phyloP scores from a whole-genome alignment of 495 filamentous ascomycete species.

The Talaromyces thailandensis region DNA sequence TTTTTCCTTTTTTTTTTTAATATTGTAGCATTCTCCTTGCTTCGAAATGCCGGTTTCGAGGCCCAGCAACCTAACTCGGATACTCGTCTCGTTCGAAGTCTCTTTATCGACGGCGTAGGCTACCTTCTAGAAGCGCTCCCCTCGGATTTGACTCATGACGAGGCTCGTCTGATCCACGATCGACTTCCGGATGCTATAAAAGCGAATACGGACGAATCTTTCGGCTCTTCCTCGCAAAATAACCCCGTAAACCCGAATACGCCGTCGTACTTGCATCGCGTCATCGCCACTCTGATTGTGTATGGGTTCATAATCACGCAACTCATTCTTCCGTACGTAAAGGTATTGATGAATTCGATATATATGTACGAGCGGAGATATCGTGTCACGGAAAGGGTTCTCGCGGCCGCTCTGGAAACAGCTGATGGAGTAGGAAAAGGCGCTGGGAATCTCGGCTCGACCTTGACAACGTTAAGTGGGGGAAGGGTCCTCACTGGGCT shows the following conservation, averaged over 20 bases:
- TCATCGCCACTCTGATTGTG: constrained; percentile 46
- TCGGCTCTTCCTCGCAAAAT: neutral
- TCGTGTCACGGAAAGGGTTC: constrained; percentile 45
- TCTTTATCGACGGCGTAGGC: constrained; percentile 57
- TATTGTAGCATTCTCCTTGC: constrained; percentile 26
- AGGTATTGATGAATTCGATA: constrained; percentile 36
- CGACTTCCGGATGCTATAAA: constrained; percentile 23
- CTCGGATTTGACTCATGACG: constrained; percentile 37
- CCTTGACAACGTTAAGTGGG: constrained; percentile 44
- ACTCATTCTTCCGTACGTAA: constrained; percentile 49
- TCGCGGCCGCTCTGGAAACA: constrained; percentile 38
- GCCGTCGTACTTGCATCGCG: constrained; percentile 48
- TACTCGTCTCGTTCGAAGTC: constrained; percentile 44
- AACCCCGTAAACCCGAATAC: constrained; percentile 9
- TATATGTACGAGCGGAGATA: constrained; percentile 59
- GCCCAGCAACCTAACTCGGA: constrained; percentile 29
- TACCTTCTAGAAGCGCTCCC: constrained; percentile 63
- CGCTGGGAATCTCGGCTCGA: constrained; percentile 37
- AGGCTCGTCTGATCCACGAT: constrained; percentile 19
- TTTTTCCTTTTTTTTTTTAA: too few relatives aligned
- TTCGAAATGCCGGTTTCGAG: constrained; percentile 31
- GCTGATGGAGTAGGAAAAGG: constrained; percentile 45
- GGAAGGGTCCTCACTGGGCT: constrained; percentile 46
- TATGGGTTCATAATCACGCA: constrained; percentile 47
- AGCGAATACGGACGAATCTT: constrained; percentile 20